Percentiles rank a stretch among this genome's conserved stretches.
These are phyloP conservation scores for Aspergillus steynii DNA, from an alignment of 495 filamentous ascomycete genomes.

Conservation along the genomic window DNA sequence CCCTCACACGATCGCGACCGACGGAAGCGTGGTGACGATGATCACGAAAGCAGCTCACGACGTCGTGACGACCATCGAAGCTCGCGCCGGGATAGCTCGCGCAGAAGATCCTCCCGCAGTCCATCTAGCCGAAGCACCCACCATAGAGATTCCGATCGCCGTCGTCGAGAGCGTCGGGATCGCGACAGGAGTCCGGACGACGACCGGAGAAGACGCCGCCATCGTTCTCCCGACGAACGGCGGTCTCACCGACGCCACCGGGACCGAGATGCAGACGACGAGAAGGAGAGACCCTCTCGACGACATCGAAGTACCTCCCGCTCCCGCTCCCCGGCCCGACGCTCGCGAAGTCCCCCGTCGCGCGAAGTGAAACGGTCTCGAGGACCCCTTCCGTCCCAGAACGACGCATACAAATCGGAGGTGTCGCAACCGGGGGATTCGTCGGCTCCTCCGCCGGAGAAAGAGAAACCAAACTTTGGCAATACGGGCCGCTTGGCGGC, in stretches of 20 bases:
- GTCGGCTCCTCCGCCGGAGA: slow-evolving; percentile 50
- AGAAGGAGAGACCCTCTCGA: slow-evolving; percentile 26
- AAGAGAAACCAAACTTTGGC: slow-evolving; percentile 85
- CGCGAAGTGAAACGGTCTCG: slow-evolving; percentile 37
- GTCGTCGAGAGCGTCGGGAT: slow-evolving; percentile 29
- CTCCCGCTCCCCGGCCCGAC: slow-evolving; percentile 35
- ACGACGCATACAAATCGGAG: slow-evolving; percentile 63
- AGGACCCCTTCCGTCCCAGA: slow-evolving; percentile 69
- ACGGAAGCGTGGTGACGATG: slow-evolving; percentile 25
- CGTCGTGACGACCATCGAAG: slow-evolving; percentile 32
- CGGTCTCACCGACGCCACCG: slow-evolving; percentile 29
- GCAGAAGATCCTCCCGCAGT: slow-evolving; percentile 33
- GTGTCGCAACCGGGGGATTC: slow-evolving; percentile 39
- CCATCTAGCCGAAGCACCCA: slow-evolving; percentile 23
- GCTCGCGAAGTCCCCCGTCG: slow-evolving; percentile 29
- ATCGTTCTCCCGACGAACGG: slow-evolving; percentile 28
- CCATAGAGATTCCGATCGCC: slow-evolving; percentile 27
- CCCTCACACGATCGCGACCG: slow-evolving; percentile 16
- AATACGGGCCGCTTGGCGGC: slow-evolving; percentile 81
- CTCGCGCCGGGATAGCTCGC: slow-evolving; percentile 32
- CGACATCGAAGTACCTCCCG: slow-evolving; percentile 30
- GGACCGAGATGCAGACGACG: slow-evolving; percentile 24
- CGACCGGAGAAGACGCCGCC: slow-evolving; percentile 31
- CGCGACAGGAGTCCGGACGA: slow-evolving; percentile 26
- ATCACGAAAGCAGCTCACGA: slow-evolving; percentile 30